Conservation (phyloP, 305 asterid genomes). For the Withania somnifera region DNA sequence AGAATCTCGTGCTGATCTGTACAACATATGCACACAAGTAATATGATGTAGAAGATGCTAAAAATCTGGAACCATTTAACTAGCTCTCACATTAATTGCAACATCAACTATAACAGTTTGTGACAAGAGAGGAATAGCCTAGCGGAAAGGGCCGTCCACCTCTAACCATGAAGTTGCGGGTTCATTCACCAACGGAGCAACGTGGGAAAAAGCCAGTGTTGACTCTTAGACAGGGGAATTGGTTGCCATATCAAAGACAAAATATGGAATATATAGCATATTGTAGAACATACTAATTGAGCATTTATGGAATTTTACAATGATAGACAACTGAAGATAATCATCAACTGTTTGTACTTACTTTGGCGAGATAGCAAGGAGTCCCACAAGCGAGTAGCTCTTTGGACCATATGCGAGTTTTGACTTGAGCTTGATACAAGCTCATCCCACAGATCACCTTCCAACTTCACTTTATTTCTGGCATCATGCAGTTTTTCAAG, state of each 20-base stretch:
- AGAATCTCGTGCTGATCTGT: conserved; percentile 96
- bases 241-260: not conserved
- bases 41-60: not conserved
- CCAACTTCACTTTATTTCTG: conserved; percentile 93
- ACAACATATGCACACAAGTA: conserved; percentile 13
- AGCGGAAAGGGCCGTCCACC: not conserved
- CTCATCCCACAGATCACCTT: conserved; percentile 98
- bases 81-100: not conserved
- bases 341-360: conserved; percentile 25
- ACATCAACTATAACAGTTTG: not conserved
- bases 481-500: conserved; percentile 89
- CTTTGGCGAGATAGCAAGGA: conserved; percentile 91
- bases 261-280: not conserved
- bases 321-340: not conserved
- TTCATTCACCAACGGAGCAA: not conserved
- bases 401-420: conserved; percentile 96
- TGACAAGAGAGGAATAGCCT: not conserved
- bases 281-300: not conserved
- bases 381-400: conserved; percentile 98
- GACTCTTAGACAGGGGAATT: not conserved
- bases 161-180: not conserved
- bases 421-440: conserved; percentile 99
- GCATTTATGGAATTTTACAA: not conserved
- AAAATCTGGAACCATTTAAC: not conserved
- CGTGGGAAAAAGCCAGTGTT: not conserved